A percentile compares a stretch with the other conserved stretches of the same genome.
Evolutionary conservation across 2,329 filamentous ascomycete genomes (phyloP).

Genomic region (Monosporascus ibericus): DNA sequence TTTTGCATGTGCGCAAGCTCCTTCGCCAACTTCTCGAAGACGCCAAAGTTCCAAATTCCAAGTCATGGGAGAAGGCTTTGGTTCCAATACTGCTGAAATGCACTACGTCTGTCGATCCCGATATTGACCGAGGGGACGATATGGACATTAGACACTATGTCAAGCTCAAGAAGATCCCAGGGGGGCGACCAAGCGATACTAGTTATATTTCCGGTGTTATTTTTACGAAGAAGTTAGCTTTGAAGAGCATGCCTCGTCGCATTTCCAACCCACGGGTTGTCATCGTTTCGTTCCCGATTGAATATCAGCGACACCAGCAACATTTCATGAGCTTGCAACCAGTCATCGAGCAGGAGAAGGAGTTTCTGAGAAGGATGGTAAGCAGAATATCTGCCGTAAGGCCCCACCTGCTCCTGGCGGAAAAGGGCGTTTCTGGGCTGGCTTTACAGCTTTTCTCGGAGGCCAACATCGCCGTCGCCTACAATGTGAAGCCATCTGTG

Average conservation of each 20-base stretch:
- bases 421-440: slow-evolving; percentile 86
- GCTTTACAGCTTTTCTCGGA: slow-evolving; percentile 84
- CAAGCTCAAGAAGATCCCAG: slow-evolving; percentile 93
- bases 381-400: slow-evolving; percentile 81
- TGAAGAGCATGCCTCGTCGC: slow-evolving; percentile 91
- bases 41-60: slow-evolving; percentile 62
- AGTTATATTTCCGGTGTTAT: slow-evolving; percentile 96
- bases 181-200: slow-evolving; percentile 83
- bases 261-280: slow-evolving; percentile 81
- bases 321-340: slow-evolving; percentile 98
- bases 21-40: slow-evolving; percentile 79
- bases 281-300: slow-evolving; percentile 90
- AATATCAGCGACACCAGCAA: slow-evolving; percentile 86
- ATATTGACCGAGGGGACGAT: slow-evolving; percentile 83
- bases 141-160: slow-evolving; percentile 98
- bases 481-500: slow-evolving; percentile 94
- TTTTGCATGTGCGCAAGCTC: slow-evolving; percentile 81
- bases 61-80: slow-evolving; percentile 83
- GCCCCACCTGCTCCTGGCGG: slow-evolving; percentile 82
- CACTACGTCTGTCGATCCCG: slow-evolving; percentile 89
- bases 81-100: slow-evolving; percentile 86
- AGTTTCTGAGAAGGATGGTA: slow-evolving; percentile 87
- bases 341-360: slow-evolving; percentile 92
- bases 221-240: slow-evolving; percentile 91
- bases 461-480: slow-evolving; percentile 85